Conservation (phyloP, 805 yeast species). For the Martiniozyma abietophila region DNA sequence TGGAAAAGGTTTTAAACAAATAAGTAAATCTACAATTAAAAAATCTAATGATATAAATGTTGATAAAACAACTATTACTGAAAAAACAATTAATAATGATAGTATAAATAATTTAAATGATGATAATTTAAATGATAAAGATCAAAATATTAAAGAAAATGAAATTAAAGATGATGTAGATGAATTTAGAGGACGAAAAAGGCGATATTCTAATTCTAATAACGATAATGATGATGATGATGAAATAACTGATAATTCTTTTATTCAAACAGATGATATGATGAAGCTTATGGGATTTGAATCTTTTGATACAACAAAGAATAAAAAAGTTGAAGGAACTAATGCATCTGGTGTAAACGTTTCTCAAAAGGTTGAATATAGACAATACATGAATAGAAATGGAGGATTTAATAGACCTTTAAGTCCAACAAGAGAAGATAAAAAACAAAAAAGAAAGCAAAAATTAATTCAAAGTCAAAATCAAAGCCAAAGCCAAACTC, state of each 20-base stretch:
- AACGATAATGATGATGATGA: no score
- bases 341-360: constrained; percentile 34
- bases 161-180: constrained; percentile 15
- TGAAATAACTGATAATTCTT: no score
- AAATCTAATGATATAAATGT: neutral
- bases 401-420: constrained; percentile 48
- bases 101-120: neutral
- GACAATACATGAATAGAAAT: constrained; percentile 52
- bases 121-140: neutral
- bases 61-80: neutral
- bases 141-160: constrained; percentile 5
- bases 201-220: no score
- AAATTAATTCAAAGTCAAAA: no score
- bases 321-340: constrained; percentile 43
- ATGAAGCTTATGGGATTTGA: constrained; percentile 49
- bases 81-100: neutral
- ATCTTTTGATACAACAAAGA: constrained; percentile 46
- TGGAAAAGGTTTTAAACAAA: no score
- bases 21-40: no score
- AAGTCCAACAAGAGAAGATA: constrained; percentile 30
- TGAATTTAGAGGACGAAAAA: constrained; percentile 15
- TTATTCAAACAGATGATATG: constrained; percentile 26
- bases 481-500: no score
- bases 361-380: constrained; percentile 33
- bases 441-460: constrained; percentile 6